Base-by-base conservation (phyloP, 129 eudicot genomes). In the Arctium minus region DNA sequence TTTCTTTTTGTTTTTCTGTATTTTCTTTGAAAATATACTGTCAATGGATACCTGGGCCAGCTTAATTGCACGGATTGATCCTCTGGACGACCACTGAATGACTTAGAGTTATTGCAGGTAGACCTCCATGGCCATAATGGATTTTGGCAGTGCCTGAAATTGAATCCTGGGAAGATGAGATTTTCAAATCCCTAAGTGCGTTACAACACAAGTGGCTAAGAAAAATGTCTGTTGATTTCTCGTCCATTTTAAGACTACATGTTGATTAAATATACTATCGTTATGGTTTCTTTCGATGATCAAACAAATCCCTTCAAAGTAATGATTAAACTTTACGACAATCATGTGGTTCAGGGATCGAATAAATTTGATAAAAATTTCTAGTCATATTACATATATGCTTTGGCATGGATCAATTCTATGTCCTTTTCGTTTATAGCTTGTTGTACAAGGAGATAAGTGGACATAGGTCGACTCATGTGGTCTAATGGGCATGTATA, bases 381-480 rank as follows among this genome's bases (percentile, higher is more conserved):
- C 50, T 72, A 64, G 68, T 72, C 74, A 39, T 32, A 18, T 33
- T 78, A 67, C 76, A 33, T 36, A 68, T 29, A 60, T 75, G 48
- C 77, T 62, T 68, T 75, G 42, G 35, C 65, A 56, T 79, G 84
- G 84, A 73, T 40, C 75, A 17, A 79, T 33, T 62, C 81, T n/a
- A 3, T 33, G 84, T 84, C 75, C 3, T 44, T 73, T 40, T 79
- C 80, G 0, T 11, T 73, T 15, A 29, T 73, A 72, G 83, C 87
- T 79, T 84, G 76, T 74, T 73, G 67, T 37, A 79, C 84, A 84
- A 84, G 80, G 67, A 42, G 62, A 79, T 62, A 1, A 50, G 6
- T 60, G 8, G 27, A 18, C 8, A n/a, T 6, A 5, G 29, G 29
- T 60, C 29, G 68, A 60, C 3, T 60, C n/a, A 60, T n/a, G 29